Evolutionary conservation across 352 stramenopile species (phyloP).

Genomic region (Globisporangium uncinulatum): DNA sequence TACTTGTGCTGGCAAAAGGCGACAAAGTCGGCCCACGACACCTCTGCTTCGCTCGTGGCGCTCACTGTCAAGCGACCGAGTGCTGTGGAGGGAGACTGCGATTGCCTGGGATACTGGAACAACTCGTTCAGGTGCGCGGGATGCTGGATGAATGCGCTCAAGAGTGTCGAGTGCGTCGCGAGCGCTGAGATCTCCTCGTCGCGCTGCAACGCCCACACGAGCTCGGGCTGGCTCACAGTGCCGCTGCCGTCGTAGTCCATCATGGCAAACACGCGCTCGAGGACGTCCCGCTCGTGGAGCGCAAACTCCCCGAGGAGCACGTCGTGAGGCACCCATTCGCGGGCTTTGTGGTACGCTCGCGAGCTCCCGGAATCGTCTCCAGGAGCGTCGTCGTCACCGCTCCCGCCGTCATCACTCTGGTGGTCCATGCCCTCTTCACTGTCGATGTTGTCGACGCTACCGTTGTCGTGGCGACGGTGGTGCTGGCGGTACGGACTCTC

Average conservation of each 20-base stretch:
- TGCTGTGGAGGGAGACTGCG: not conserved
- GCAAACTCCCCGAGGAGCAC: conserved; percentile 23
- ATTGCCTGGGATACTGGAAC: conserved; percentile 11
- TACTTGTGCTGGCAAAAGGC: conserved; percentile 42
- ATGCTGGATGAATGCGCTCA: conserved; percentile 56
- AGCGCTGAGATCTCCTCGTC: conserved; percentile 49
- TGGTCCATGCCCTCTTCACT: not conserved
- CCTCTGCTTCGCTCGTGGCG: conserved; percentile 8
- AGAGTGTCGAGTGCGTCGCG: conserved; percentile 35
- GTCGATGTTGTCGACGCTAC: not conserved
- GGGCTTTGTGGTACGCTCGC: too few relatives aligned
- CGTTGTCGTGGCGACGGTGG: too few relatives aligned
- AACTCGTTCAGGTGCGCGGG: conserved; percentile 24
- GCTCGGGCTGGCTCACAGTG: conserved; percentile 56
- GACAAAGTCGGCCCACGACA: conserved; percentile 53
- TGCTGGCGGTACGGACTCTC: too few relatives aligned
- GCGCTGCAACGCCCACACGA: conserved; percentile 55
- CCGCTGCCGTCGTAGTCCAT: conserved; percentile 67
- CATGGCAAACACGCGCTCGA: conserved; percentile 43
- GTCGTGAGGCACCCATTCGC: not conserved
- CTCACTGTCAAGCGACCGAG: not conserved
- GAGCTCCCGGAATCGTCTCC: too few relatives aligned
- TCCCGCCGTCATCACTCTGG: not conserved
- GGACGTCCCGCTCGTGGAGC: conserved; percentile 24
- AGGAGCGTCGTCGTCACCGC: conserved; percentile 4